Conservation (phyloP, 2,329 filamentous ascomycete genomes). For the Juglanconis sp. region DNA sequence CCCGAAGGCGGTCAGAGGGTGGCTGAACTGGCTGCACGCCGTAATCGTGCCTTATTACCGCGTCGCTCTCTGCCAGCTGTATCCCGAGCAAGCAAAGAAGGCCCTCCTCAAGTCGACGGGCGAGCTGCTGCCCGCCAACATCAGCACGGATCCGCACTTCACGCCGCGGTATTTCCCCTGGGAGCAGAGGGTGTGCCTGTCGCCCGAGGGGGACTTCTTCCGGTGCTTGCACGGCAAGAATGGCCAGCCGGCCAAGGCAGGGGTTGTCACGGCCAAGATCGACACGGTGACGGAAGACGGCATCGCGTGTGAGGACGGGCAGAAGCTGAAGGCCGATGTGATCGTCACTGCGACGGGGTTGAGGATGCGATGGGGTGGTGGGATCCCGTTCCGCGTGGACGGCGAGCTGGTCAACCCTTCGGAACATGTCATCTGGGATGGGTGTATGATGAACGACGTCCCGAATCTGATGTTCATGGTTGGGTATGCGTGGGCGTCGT, state of each 20-base stretch:
- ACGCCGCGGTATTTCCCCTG: constrained; percentile 39
- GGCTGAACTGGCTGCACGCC: constrained; percentile 33
- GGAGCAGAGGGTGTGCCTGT: constrained; percentile 67
- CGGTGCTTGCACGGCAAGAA: constrained; percentile 29
- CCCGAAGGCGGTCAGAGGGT: constrained; percentile 30
- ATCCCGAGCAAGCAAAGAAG: constrained; percentile 63
- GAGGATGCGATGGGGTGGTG: constrained; percentile 7
- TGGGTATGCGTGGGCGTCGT: constrained; percentile 59
- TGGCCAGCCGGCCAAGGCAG: constrained; percentile 31
- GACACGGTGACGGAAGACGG: constrained; percentile 38
- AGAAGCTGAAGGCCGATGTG: constrained; percentile 52
- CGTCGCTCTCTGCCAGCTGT: constrained; percentile 47
- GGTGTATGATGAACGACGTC: constrained; percentile 58
- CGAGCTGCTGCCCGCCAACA: constrained; percentile 55
- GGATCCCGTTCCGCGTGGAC: constrained; percentile 5
- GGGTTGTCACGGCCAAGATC: constrained; percentile 45
- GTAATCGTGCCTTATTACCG: constrained; percentile 8
- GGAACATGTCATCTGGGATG: constrained; percentile 44
- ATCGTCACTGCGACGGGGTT: constrained; percentile 63
- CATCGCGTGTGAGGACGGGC: constrained; percentile 42
- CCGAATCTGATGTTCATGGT: constrained; percentile 58
- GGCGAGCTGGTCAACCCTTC: background rate
- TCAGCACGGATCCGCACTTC: constrained; percentile 38
- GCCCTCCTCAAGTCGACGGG: constrained; percentile 53
- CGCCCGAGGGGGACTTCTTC: constrained; percentile 44